Evolutionary conservation across 805 yeast species (phyloP), one percentile per base, ranked within the genome.

Genomic region (Candida coquimbonensis): DNA sequence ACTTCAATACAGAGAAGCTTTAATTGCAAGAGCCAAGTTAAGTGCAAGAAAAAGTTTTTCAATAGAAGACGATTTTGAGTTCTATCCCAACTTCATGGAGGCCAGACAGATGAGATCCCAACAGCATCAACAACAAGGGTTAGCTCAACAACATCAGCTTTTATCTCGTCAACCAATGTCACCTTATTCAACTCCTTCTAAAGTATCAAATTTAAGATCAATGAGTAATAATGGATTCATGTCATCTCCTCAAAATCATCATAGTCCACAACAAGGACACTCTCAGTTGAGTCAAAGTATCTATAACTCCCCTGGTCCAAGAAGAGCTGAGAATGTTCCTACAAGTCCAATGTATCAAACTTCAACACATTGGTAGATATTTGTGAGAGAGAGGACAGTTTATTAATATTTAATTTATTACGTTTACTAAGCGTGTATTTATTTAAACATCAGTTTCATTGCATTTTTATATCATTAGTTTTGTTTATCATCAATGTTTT

Each of bases 1-100:
- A 14, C 56, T 44, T 34, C 52, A 48, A 29, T 38, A 44, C 33
- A 53, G 53, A 14, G 60, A 54, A 36, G 61, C 61, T 1, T 58
- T 49, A 13, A 49, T 62, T 7, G 74, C 77, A 17, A 66, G 76
- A 46, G 71, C 66, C n/a, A 72, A 73, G 51, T 71, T 80, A 55
- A 76, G 81, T 52, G 73, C 80, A 36, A 78, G 81, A 55, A 75
- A 84, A 53, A 81, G 87, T 35, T 82, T 84, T 60, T 89, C 82
- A 53, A 59, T 72, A 36, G 87, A 80, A 59, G 86, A 83, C 53
- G 91, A 84, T 61, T 59, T 74, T 42, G 90, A 81, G 64, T 85
- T 85, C 61, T 80, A 82, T 53, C 86, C 86, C 9, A 64, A 60
- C 17, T 47, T 53, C 27, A 25, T 49, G 7, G 54, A 55, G 40